phyloP scores from a whole-genome alignment of 306 rosid genomes.

The Trifolium fragiferum region DNA sequence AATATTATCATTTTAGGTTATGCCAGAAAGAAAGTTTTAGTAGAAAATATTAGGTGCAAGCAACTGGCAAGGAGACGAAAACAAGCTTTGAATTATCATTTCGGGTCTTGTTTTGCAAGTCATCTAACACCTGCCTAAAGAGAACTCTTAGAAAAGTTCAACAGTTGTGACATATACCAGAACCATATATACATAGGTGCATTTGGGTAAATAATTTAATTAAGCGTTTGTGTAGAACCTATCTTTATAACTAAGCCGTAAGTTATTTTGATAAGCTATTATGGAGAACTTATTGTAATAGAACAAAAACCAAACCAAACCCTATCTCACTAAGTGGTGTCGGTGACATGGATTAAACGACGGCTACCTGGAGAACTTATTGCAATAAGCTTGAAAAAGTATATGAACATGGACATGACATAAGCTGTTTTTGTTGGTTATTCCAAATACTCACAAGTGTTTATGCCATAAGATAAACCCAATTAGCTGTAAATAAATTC shows the following conservation, averaged over 20 bases:
- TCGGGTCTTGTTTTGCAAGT: background rate
- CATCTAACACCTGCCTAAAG: too few relatives aligned
- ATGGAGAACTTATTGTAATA: background rate
- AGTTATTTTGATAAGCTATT: background rate
- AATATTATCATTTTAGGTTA: background rate
- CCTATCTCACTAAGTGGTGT: too few relatives aligned
- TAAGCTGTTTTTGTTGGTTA: background rate
- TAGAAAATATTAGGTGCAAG: constrained; percentile 19
- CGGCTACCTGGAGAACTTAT: background rate
- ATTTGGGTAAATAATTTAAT: background rate
- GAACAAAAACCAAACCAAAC: too few relatives aligned
- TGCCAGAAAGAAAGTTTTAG: background rate
- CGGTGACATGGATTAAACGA: too few relatives aligned
- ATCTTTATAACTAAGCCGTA: background rate
- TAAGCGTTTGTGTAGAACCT: background rate
- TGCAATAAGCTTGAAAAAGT: background rate
- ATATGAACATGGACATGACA: background rate
- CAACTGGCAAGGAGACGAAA: background rate
- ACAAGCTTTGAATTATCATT: background rate
- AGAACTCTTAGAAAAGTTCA: background rate
- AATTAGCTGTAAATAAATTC: background rate
- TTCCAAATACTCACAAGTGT: background rate
- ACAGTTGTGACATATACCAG: constrained; percentile 2
- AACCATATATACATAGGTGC: constrained; percentile 5
- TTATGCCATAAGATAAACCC: background rate